These are phyloP conservation scores for Dactylis glomerata DNA, from an alignment of 176 grass and related monocot species.

Conservation along the genomic window DNA sequence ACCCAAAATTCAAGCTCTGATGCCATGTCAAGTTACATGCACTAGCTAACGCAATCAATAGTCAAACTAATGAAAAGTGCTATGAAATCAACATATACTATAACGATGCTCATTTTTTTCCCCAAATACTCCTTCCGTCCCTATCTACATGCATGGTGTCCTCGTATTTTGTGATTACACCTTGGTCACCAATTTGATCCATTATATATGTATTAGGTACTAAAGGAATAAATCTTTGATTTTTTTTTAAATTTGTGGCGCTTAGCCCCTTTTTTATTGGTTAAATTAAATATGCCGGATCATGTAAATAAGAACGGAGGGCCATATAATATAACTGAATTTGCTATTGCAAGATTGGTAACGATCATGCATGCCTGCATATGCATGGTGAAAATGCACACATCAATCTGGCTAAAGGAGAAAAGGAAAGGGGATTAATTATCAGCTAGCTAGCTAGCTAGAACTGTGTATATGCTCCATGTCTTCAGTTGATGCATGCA, in stretches of 20 bases:
- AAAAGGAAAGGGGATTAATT: not conserved
- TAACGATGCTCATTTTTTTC: too few species aligned
- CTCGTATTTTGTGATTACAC: too few species aligned
- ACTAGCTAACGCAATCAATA: too few species aligned
- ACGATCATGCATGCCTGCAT: not conserved
- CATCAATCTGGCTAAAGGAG: not conserved
- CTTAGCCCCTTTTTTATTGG: not conserved
- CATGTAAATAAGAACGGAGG: not conserved
- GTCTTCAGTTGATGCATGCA: conserved; percentile 28
- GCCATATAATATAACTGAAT: not conserved
- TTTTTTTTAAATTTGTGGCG: too few species aligned
- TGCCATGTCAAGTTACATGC: too few species aligned
- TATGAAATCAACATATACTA: too few species aligned
- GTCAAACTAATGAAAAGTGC: too few species aligned
- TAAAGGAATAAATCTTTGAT: not conserved
- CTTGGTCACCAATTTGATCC: not conserved
- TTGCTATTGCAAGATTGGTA: not conserved
- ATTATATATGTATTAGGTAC: not conserved
- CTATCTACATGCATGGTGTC: too few species aligned
- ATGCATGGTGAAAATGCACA: not conserved
- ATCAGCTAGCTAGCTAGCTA: not conserved
- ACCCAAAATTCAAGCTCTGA: too few species aligned
- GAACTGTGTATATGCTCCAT: not conserved
- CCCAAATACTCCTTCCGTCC: not conserved
- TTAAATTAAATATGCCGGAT: not conserved